phyloP scores from a whole-genome alignment of 2,329 filamentous ascomycete genomes.

The Aspergillus spinulosporus region DNA sequence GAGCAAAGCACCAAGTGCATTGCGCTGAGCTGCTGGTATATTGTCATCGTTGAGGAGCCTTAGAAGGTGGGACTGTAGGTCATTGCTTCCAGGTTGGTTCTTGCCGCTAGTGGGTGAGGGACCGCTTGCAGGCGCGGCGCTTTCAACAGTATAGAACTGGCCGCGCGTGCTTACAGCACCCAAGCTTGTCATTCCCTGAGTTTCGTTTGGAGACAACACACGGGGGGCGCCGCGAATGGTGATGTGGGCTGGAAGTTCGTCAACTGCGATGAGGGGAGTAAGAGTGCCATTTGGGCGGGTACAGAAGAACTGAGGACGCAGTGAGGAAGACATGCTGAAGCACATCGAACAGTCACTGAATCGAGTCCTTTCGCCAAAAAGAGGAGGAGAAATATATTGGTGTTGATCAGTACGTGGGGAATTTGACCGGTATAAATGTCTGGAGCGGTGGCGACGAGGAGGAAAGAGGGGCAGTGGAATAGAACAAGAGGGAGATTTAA shows the following conservation, averaged over 20 bases:
- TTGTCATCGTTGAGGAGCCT: conserved; percentile 25
- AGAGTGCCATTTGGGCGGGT: conserved; percentile 43
- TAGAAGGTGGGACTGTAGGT: conserved; percentile 25
- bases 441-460: background rate
- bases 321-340: conserved; percentile 25
- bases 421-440: background rate
- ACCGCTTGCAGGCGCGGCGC: conserved; percentile 10
- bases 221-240: conserved; percentile 42
- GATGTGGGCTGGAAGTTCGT: conserved; percentile 45
- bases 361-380: background rate
- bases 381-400: background rate
- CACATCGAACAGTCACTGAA: background rate
- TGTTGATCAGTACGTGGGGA: background rate
- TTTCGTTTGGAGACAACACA: conserved; percentile 37
- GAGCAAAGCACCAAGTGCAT: conserved; percentile 23
- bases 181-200: conserved; percentile 46
- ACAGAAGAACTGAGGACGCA: conserved; percentile 45
- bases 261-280: conserved; percentile 47
- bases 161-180: conserved; percentile 36
- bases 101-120: conserved; percentile 6
- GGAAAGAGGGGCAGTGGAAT: conserved; percentile 13
- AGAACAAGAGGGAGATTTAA: conserved; percentile 10
- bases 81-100: conserved; percentile 17
- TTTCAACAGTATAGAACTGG: conserved; percentile 39
- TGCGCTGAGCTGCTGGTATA: conserved; percentile 23